These are phyloP conservation scores for Penicillium coprophilum DNA, from an alignment of 495 filamentous ascomycete genomes.

Conservation along the genomic window DNA sequence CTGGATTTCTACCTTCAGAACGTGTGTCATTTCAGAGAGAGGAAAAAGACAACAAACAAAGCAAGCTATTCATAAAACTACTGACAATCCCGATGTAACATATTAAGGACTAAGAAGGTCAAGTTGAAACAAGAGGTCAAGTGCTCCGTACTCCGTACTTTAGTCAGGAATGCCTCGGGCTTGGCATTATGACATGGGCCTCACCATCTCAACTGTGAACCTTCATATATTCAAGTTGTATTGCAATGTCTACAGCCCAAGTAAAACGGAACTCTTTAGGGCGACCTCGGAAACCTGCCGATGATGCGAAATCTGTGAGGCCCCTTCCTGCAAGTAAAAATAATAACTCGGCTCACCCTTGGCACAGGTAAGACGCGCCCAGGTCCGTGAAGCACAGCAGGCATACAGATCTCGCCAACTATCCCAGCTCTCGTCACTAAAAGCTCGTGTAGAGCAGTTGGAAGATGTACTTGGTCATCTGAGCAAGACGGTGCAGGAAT, in stretches of 20 bases:
- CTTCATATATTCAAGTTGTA: background rate
- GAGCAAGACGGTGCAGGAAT: constrained; percentile 11
- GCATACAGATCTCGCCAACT: constrained; percentile 25
- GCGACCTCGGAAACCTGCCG: background rate
- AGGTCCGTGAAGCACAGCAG: constrained; percentile 24
- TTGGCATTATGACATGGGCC: background rate
- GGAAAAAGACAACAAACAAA: background rate
- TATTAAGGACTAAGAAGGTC: background rate
- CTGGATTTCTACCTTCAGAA: background rate
- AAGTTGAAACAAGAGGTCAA: background rate
- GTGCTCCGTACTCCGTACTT: no score
- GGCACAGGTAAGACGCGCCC: constrained; percentile 15
- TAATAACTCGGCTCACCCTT: background rate
- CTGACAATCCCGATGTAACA: background rate
- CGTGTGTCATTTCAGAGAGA: background rate
- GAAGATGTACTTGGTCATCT: constrained; percentile 20
- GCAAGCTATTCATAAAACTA: background rate
- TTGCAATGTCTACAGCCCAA: background rate
- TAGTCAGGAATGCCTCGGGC: background rate
- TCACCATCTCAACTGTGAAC: background rate
- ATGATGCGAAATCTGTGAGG: constrained; percentile 3
- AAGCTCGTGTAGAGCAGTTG: constrained; percentile 17
- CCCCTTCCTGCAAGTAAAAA: background rate
- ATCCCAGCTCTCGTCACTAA: constrained; percentile 17
- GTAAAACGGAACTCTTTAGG: background rate